These are phyloP conservation scores for Hypoxylon sp. DNA, from an alignment of 2,329 filamentous ascomycete genomes.

Conservation along the genomic window DNA sequence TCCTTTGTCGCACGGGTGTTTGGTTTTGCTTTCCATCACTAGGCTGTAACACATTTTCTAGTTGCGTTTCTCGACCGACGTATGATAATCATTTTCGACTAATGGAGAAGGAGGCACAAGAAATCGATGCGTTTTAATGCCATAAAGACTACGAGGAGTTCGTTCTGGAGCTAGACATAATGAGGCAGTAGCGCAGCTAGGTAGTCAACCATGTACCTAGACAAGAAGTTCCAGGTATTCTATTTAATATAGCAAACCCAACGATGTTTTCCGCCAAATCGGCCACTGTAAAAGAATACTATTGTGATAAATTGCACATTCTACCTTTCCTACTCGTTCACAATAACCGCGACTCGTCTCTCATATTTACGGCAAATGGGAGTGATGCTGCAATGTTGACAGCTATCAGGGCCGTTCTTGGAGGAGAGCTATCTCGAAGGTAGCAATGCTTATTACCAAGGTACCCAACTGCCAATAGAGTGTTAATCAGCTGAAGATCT, in stretches of 20 bases:
- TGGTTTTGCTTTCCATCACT: conserved; percentile 37
- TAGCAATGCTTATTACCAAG: too few relatives aligned
- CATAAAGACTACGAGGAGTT: conserved; percentile 21
- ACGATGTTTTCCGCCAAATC: too few relatives aligned
- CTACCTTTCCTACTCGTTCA: too few relatives aligned
- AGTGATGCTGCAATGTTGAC: too few relatives aligned
- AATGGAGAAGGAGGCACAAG: conserved; percentile 17
- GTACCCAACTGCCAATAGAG: conserved; percentile 27
- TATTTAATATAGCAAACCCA: too few relatives aligned
- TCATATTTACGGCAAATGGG: too few relatives aligned
- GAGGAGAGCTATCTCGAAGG: too few relatives aligned
- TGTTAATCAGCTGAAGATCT: conserved; percentile 17
- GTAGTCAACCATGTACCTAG: conserved; percentile 14
- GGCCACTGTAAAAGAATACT: too few relatives aligned
- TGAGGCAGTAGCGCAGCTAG: conserved; percentile 14
- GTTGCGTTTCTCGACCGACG: conserved; percentile 37
- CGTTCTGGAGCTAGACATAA: conserved; percentile 9
- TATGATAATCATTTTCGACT: conserved; percentile 12
- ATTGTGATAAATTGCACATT: too few relatives aligned
- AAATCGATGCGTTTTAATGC: conserved; percentile 23
- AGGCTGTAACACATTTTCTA: conserved; percentile 46
- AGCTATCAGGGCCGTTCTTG: too few relatives aligned
- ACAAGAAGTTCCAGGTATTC: conserved; percentile 9
- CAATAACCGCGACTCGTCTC: too few relatives aligned
- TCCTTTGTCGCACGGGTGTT: conserved; percentile 35